Evolutionary conservation across 805 yeast species (phyloP), one percentile per base, ranked within the genome.

Genomic region (Candida insectalens): DNA sequence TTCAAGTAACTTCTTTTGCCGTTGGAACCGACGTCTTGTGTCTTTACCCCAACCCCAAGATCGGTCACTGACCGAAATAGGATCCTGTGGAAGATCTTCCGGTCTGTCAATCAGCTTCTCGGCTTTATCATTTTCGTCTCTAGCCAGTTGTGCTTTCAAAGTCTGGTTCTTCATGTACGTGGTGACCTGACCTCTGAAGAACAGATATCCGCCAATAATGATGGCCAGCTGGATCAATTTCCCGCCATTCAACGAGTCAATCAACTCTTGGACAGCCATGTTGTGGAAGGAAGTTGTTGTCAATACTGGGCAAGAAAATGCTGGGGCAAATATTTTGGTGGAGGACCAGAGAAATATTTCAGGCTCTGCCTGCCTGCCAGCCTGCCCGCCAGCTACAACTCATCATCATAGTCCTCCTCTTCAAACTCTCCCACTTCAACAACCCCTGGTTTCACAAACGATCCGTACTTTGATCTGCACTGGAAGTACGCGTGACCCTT

Each of bases 1-100:
- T 45, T 75, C 74, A 27, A 80, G 59, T 12, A 68, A 42, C 36
- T 70, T 62, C 45, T 76, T 70, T 45, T 75, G 75, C 38, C 63
- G 61, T 53, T 72, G 69, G 27, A 72, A 73, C 38, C 63, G 65
- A 42, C 63, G 62, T 61, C 88, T 70, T 5, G 88, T 80, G 48
- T 68, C 67, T 52, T 81, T 82, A 36, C 92, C 92, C 85, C 87
- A 81, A 19, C 92, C 89, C 63, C 81, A 81, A 4, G 65, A 42
- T 25, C 59, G 50, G 23, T 74, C 74, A 31, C 20, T 13, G 14
- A 5, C 12, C 13, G 21, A 12, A 19, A 36, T 32, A 30, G 37
- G 17, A 14, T 33, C 36, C 17, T 37, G 42, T 4, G 32, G 62
- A 29, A 54, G 53, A 5, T 46, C 53, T 16, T 57, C 59, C n/a